A percentile compares a stretch with the other conserved stretches of the same genome.
Conservation (phyloP, 1,284 basidiomycete species). For the Trametes versicolor region DNA sequence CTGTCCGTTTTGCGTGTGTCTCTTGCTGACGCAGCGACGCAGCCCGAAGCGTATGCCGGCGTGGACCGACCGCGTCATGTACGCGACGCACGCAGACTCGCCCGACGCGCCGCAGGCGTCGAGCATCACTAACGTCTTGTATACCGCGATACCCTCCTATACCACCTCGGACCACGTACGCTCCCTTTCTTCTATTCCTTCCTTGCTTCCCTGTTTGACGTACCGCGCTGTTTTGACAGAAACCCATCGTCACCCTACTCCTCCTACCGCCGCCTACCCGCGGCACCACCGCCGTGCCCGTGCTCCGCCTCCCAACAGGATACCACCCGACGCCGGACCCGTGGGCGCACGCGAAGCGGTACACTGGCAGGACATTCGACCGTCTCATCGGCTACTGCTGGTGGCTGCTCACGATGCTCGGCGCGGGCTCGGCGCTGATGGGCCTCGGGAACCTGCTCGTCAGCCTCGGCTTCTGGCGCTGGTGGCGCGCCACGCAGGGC, state of each 20-base stretch:
- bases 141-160: conserved; percentile 81
- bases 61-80: conserved; percentile 96
- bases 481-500: conserved; percentile 38
- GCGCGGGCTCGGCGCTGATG: conserved; percentile 75
- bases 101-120: conserved; percentile 62
- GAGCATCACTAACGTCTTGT: conserved; percentile 69
- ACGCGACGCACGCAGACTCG: conserved; percentile 81
- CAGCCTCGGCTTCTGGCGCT: conserved; percentile 47
- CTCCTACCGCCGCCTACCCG: conserved; percentile 57
- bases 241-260: conserved; percentile 12
- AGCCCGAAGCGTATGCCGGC: conserved; percentile 85
- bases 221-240: not conserved
- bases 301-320: conserved; percentile 59
- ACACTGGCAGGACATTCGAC: conserved; percentile 72
- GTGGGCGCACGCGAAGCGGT: conserved; percentile 63
- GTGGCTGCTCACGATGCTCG: conserved; percentile 76
- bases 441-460: conserved; percentile 77
- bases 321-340: conserved; percentile 64
- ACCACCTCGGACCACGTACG: conserved; percentile 80
- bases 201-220: not conserved
- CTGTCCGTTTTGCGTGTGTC: not conserved
- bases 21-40: conserved; percentile 9
- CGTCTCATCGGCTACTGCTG: conserved; percentile 78
- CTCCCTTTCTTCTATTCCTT: conserved; percentile 12
- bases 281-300: conserved; percentile 45